Evolutionary conservation across 768 basidiomycete species (phyloP).

Genomic region (Boletellus ananiceps): DNA sequence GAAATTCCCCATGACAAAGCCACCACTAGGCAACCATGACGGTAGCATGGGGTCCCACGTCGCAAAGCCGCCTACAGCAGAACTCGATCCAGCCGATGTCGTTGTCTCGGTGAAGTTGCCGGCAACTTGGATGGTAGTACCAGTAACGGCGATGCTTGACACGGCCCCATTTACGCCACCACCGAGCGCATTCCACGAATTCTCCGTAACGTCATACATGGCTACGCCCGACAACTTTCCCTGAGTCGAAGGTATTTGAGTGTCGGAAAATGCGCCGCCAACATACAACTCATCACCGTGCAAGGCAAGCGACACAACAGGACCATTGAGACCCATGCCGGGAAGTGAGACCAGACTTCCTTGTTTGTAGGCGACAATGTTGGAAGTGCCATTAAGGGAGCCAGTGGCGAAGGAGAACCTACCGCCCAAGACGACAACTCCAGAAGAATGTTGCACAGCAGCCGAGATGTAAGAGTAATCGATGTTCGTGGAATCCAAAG

Average conservation of each 20-base stretch:
- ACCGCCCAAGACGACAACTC: constrained; percentile 70
- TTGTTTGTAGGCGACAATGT: constrained; percentile 68
- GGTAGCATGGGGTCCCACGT: constrained; percentile 59
- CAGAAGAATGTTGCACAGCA: constrained; percentile 62
- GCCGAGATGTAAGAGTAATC: constrained; percentile 43
- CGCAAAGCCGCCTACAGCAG: constrained; percentile 59
- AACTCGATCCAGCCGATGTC: constrained; percentile 33
- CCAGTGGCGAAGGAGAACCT: constrained; percentile 61
- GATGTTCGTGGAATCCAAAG: constrained; percentile 45
- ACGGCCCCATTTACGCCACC: constrained; percentile 79
- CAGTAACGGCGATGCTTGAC: constrained; percentile 47
- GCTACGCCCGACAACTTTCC: constrained; percentile 59
- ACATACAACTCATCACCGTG: constrained; percentile 67
- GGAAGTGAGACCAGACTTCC: constrained; percentile 51
- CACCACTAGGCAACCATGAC: constrained; percentile 70
- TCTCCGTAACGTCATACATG: constrained; percentile 59
- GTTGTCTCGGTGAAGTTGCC: constrained; percentile 68
- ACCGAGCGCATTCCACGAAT: constrained; percentile 63
- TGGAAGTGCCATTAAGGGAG: constrained; percentile 51
- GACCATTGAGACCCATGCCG: constrained; percentile 73
- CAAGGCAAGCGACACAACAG: constrained; percentile 64
- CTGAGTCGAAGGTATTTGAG: constrained; percentile 47
- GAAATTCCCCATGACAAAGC: constrained; percentile 69
- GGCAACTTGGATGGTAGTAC: constrained; percentile 54
- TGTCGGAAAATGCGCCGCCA: constrained; percentile 84